A percentile compares a stretch with the other conserved stretches of the same genome.
These are phyloP conservation scores for Asclepias syriaca DNA, from an alignment of 257 asterid genomes.

Conservation along the genomic window DNA sequence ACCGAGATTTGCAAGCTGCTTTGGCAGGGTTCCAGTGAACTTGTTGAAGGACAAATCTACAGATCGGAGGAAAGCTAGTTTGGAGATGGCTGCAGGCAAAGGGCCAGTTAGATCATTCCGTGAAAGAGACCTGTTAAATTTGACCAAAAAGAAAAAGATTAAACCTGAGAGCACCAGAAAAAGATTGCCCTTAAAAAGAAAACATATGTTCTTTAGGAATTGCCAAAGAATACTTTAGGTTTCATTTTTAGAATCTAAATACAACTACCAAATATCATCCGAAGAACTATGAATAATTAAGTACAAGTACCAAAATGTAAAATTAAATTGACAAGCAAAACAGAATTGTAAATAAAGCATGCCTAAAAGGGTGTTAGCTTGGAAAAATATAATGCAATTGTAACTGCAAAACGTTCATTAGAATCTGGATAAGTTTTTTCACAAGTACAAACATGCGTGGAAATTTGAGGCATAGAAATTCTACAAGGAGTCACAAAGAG, in stretches of 20 bases:
- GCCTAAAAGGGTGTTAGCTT: not conserved
- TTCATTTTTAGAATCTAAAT: not conserved
- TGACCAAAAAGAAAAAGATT: constrained; percentile 13
- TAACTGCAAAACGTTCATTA: not conserved
- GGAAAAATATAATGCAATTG: not conserved
- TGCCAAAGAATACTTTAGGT: not conserved
- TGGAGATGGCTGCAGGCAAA: constrained; percentile 52
- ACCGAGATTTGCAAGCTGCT: constrained; percentile 59
- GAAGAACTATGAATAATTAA: not conserved
- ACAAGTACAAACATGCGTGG: not conserved
- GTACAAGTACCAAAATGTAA: not conserved
- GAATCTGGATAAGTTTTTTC: not conserved
- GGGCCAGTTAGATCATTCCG: constrained; percentile 58
- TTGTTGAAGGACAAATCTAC: constrained; percentile 74
- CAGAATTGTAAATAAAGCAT: not conserved
- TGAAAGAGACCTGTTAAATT: constrained; percentile 55
- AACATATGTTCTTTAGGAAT: not conserved
- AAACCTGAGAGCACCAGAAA: not conserved
- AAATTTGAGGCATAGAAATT: not conserved
- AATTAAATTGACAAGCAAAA: not conserved
- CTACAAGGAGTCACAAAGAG: not conserved
- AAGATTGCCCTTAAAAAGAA: not conserved
- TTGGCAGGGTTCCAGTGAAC: constrained; percentile 66
- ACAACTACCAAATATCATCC: not conserved
- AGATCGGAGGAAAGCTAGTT: constrained; percentile 46